Evolutionary conservation across 768 basidiomycete species (phyloP), one percentile per base, ranked within the genome.

Genomic region (Phylloporus sp.): DNA sequence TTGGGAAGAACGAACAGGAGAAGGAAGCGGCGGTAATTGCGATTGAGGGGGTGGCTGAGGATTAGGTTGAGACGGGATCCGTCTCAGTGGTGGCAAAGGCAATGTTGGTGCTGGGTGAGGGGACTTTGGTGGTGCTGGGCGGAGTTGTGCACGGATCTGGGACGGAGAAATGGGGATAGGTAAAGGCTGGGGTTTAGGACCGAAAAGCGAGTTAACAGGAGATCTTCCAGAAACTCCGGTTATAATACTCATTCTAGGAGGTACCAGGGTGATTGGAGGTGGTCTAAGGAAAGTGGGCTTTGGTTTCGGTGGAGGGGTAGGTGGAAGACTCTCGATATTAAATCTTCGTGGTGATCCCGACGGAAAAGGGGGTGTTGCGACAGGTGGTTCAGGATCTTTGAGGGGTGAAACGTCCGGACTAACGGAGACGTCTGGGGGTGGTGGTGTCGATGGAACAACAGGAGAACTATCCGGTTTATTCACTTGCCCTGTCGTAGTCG

Each of bases 91-190:
- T 18, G 64, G 64, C 16, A 62, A 52, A n/a, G 64, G 59, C n/a
- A 56, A 52, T 24, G 48, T 46, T 3, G 66, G 54, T 45, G 61
- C 50, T 45, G 58, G 55, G 22, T 60, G 53, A 36, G n/a, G 49
- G 34, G 61, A 10, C 47, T 58, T 61, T 18, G 58, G 57, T 34
- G 66, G 66, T 18, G 63, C 50, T 5, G 65, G 65, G 26, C 65
- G 65, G 50, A 66, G 63, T 42, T 66, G 65, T 12, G 65, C 46
- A 35, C 63, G 61, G 24, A 66, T 66, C 48, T 67, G 65, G 15
- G 63, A 60, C 9, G 26, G 59, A 44, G 65, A 50, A 27, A 66
- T 66, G 13, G 65, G 65, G 2, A 66, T 53, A 0, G 65, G 65
- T 32, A 66, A 26, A 20, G 65, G 65, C 23, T 57, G 63, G 0